Evolutionary conservation across 1,139 yeast species (phyloP).

Genomic region (Kluyveromyces marxianus): DNA sequence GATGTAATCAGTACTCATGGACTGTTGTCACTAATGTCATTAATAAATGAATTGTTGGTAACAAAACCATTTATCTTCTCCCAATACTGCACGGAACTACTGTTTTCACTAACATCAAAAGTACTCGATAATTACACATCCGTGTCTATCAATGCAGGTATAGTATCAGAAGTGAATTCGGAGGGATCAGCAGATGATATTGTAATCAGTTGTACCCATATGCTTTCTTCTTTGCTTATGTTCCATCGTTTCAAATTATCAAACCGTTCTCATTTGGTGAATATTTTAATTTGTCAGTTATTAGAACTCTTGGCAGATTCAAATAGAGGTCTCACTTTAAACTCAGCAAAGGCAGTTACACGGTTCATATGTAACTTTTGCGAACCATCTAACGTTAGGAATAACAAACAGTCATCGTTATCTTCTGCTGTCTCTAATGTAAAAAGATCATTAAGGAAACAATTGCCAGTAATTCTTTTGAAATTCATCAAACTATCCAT

Average conservation of each 20-base stretch:
- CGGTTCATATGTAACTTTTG: constrained; percentile 63
- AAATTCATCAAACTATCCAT: constrained; percentile 49
- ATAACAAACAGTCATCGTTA: constrained; percentile 32
- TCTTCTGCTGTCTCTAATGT: constrained; percentile 50
- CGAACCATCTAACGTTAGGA: constrained; percentile 45
- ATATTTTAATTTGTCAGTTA: constrained; percentile 41
- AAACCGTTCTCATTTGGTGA: constrained; percentile 64
- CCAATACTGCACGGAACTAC: constrained; percentile 61
- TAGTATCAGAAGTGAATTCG: too few species aligned
- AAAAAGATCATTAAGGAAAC: constrained; percentile 54
- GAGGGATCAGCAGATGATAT: constrained; percentile 18
- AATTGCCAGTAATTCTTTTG: constrained; percentile 54
- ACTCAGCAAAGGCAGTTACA: constrained; percentile 40
- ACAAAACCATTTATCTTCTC: constrained; percentile 52
- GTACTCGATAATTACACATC: not conserved
- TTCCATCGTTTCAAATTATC: constrained; percentile 64
- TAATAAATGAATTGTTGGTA: constrained; percentile 38
- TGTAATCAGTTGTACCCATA: constrained; percentile 37
- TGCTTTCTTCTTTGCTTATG: constrained; percentile 49
- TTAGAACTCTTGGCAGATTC: constrained; percentile 39
- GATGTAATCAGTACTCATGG: not conserved
- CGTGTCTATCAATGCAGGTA: not conserved
- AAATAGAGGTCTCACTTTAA: constrained; percentile 11
- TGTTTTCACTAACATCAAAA: constrained; percentile 31
- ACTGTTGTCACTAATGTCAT: constrained; percentile 14